These are phyloP conservation scores for Caloboletus firmus DNA, from an alignment of 1,284 basidiomycete genomes.

Conservation along the genomic window DNA sequence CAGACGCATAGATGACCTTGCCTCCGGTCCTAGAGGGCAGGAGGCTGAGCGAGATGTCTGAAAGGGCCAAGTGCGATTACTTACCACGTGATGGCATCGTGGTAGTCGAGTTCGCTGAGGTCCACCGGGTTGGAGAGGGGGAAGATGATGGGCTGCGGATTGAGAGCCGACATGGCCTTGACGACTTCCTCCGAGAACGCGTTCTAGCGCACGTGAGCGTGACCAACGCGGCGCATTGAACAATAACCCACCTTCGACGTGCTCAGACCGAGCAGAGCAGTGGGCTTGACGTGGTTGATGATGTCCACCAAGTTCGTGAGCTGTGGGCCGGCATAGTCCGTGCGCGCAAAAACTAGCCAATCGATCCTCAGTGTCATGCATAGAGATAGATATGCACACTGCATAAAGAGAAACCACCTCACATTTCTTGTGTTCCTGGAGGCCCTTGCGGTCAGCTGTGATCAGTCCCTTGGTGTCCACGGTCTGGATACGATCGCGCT, in stretches of 20 bases:
- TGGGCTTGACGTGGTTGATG: slow-evolving; percentile 78
- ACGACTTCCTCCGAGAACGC: slow-evolving; percentile 76
- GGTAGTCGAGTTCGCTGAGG: slow-evolving; percentile 68
- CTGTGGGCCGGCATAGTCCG: slow-evolving; percentile 64
- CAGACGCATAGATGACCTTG: slow-evolving; percentile 74
- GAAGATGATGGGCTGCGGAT: slow-evolving; percentile 80
- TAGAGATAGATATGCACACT: background rate
- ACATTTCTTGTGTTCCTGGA: slow-evolving; percentile 77
- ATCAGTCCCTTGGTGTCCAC: slow-evolving; percentile 80
- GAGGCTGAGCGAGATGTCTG: background rate
- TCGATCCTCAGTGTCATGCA: background rate
- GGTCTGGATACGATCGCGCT: slow-evolving; percentile 39
- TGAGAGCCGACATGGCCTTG: slow-evolving; percentile 67
- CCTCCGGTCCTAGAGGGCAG: slow-evolving; percentile 52
- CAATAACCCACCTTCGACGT: slow-evolving; percentile 54
- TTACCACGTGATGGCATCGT: slow-evolving; percentile 70
- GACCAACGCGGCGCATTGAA: background rate
- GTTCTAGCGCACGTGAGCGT: slow-evolving; percentile 38
- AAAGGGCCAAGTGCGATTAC: slow-evolving; percentile 2
- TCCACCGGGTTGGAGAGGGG: slow-evolving; percentile 81
- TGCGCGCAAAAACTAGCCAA: slow-evolving; percentile 64
- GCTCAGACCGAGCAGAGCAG: slow-evolving; percentile 78
- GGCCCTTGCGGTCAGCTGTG: slow-evolving; percentile 59
- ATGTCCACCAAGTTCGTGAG: slow-evolving; percentile 67
- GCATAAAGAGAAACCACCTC: slow-evolving; percentile 2